These are phyloP conservation scores for Saccharum hybrid DNA, from an alignment of 202 grass and related monocot genomes.

Conservation along the genomic window DNA sequence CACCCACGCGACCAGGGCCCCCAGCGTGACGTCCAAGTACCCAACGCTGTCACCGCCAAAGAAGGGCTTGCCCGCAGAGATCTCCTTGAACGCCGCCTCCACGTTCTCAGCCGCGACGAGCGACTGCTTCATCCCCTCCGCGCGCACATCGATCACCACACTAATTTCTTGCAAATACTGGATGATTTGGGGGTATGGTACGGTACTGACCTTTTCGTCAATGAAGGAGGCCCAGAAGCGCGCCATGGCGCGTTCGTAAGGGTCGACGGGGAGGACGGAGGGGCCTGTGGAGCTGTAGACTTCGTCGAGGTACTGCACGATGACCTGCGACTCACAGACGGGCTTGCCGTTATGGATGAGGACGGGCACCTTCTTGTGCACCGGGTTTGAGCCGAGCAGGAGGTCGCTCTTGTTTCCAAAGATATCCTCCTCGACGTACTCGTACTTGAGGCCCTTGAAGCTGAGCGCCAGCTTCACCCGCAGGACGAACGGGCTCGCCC, in stretches of 20 bases:
- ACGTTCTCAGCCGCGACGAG: no score
- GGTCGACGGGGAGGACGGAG: neutral
- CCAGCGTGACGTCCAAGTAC: no score
- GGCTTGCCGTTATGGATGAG: neutral
- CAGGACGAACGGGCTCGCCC: conserved; percentile 47
- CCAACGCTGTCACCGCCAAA: no score
- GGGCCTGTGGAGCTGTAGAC: neutral
- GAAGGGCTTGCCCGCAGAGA: no score
- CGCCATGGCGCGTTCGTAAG: neutral
- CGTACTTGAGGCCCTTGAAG: conserved; percentile 49
- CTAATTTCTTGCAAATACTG: no score
- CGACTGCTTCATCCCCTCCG: no score
- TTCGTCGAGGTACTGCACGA: neutral
- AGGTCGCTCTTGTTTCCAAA: neutral
- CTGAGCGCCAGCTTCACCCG: conserved; percentile 44
- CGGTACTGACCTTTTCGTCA: neutral
- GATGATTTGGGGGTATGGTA: neutral
- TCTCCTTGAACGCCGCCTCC: no score
- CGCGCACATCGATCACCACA: no score
- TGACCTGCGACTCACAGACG: neutral
- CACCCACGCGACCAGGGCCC: no score
- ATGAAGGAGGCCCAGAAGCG: neutral
- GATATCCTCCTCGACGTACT: conserved; percentile 50
- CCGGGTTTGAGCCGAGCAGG: neutral
- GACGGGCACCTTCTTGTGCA: neutral